Evolutionary conservation across 805 yeast genomes (phyloP).

Genomic region (Limtongia smithiae): DNA sequence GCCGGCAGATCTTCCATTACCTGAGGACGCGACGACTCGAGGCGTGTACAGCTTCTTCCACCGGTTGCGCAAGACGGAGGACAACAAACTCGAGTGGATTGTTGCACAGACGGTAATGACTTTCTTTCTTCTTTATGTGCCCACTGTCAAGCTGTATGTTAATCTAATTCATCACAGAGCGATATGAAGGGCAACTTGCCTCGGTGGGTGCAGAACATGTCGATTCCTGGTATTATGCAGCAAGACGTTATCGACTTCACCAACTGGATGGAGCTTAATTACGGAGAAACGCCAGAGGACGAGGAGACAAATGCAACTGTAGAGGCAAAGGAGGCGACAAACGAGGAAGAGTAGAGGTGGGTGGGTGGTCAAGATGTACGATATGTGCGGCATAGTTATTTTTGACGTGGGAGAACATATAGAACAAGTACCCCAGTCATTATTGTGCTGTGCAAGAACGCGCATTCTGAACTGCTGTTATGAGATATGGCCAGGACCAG

Average conservation of each 20-base stretch:
- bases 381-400: no score
- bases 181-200: constrained; percentile 27
- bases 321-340: neutral
- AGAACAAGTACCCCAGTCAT: no score
- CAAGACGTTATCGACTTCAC: constrained; percentile 15
- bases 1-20: constrained; percentile 24
- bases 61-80: constrained; percentile 10
- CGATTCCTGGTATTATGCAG: constrained; percentile 19
- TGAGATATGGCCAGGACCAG: no score
- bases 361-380: no score
- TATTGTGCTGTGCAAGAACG: no score
- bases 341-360: neutral
- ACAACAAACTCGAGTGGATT: constrained; percentile 15
- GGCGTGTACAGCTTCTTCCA: constrained; percentile 24
- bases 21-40: constrained; percentile 18
- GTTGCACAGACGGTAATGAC: constrained; percentile 14
- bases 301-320: neutral
- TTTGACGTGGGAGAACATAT: no score
- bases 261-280: constrained; percentile 22
- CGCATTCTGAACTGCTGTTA: no score
- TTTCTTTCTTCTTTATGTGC: neutral
- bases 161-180: constrained; percentile 10
- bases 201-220: constrained; percentile 21
- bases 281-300: constrained; percentile 2
- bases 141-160: neutral